Evolutionary conservation across 208 protist genomes (phyloP).

Genomic region (Trypanosoma lewisi): DNA sequence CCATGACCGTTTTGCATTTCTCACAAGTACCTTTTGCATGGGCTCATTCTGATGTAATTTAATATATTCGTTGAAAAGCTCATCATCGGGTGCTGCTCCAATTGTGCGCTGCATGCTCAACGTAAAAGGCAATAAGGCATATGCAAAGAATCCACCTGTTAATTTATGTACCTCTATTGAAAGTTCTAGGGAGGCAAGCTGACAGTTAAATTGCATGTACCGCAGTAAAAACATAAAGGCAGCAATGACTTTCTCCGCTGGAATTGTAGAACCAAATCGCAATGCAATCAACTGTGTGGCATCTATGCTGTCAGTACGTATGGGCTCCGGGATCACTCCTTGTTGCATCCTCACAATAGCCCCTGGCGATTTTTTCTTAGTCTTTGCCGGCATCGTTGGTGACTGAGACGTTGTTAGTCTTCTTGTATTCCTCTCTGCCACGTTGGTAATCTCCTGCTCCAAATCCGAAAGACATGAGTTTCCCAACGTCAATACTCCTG

Average conservation of each 20-base stretch:
- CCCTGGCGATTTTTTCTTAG: neutral
- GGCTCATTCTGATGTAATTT: slow-evolving; percentile 39
- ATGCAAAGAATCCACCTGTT: slow-evolving; percentile 53
- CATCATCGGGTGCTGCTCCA: slow-evolving; percentile 9
- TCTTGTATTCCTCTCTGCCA: neutral
- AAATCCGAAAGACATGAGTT: neutral
- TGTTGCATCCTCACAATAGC: neutral
- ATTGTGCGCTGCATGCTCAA: slow-evolving; percentile 36
- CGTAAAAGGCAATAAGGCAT: slow-evolving; percentile 48
- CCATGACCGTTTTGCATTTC: slow-evolving; percentile 38
- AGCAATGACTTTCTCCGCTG: slow-evolving; percentile 46
- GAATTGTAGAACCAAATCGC: slow-evolving; percentile 48
- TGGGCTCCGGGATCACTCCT: neutral
- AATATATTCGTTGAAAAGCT: slow-evolving; percentile 31
- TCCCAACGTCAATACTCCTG: neutral
- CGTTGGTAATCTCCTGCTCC: neutral
- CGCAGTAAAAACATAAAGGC: slow-evolving; percentile 44
- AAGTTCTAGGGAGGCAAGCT: slow-evolving; percentile 31
- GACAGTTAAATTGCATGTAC: slow-evolving; percentile 40
- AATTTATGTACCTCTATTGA: slow-evolving; percentile 45
- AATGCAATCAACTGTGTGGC: slow-evolving; percentile 16
- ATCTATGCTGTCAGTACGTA: slow-evolving; percentile 4
- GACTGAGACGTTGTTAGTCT: neutral
- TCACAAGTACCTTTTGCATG: slow-evolving; percentile 37
- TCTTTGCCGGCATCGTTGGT: neutral